phyloP scores from a whole-genome alignment of 2,329 filamentous ascomycete genomes.

The Myotisia sp. region DNA sequence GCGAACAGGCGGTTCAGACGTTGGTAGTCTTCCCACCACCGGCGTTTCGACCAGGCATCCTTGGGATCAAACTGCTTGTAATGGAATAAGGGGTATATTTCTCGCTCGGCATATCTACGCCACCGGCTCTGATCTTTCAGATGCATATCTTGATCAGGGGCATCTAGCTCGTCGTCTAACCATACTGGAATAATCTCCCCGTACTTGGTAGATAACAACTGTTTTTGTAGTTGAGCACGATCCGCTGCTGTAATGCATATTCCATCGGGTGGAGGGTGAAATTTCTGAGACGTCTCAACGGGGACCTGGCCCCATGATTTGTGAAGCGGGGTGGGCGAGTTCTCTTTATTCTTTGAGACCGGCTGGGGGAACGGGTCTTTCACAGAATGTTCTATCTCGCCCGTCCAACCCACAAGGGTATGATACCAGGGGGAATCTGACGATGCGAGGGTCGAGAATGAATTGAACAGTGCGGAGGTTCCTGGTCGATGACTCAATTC shows the following conservation, averaged over 20 bases:
- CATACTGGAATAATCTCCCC: constrained; percentile 78
- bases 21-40: constrained; percentile 85
- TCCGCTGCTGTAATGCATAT: constrained; percentile 58
- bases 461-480: constrained; percentile 84
- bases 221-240: constrained; percentile 56
- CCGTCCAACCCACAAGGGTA: constrained; percentile 87
- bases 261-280: constrained; percentile 51
- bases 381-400: constrained; percentile 52
- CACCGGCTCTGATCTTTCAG: constrained; percentile 74
- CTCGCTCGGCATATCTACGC: constrained; percentile 80
- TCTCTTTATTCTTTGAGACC: constrained; percentile 9
- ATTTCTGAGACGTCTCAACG: constrained; percentile 39
- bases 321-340: constrained; percentile 39
- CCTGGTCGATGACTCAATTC: constrained; percentile 64
- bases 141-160: constrained; percentile 50
- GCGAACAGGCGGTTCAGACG: constrained; percentile 87
- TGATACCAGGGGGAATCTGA: constrained; percentile 75
- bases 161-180: constrained; percentile 64
- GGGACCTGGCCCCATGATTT: constrained; percentile 69
- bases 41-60: constrained; percentile 65
- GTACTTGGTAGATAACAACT: constrained; percentile 56
- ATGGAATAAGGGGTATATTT: constrained; percentile 85
- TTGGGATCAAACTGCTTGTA: constrained; percentile 90
- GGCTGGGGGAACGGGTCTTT: neutral
- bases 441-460: constrained; percentile 78